Percentiles rank a stretch among this genome's conserved stretches.
These are phyloP conservation scores for Magnusiomyces tetraspermus DNA, from an alignment of 1,139 yeast genomes.

Conservation along the genomic window DNA sequence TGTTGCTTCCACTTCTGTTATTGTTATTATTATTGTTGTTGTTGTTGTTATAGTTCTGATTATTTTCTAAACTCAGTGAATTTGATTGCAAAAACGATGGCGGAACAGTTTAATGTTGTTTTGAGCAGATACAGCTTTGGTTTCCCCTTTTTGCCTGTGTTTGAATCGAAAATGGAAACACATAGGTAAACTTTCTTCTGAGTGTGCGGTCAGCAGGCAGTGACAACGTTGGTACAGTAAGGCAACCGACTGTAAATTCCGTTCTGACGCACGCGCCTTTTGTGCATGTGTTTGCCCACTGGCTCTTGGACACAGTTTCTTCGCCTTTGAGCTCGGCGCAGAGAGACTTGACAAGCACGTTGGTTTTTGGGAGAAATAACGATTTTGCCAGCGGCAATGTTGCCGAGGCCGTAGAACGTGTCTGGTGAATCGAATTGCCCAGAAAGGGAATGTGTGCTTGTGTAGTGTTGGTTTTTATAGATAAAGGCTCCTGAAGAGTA, in stretches of 20 bases:
- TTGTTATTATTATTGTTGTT: too few relatives aligned
- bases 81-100: neutral
- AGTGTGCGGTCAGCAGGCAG: conserved; percentile 2
- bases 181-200: conserved; percentile 4
- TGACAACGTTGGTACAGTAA: neutral
- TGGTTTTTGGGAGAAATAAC: conserved; percentile 3
- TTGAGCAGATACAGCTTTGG: neutral
- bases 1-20: too few relatives aligned
- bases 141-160: neutral
- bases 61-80: neutral
- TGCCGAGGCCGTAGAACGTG: conserved; percentile 6
- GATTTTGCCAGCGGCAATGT: conserved; percentile 8
- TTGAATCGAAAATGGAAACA: conserved; percentile 7
- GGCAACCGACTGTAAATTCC: neutral
- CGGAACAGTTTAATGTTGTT: neutral
- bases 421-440: neutral
- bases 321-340: conserved; percentile 9
- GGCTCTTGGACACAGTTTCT: conserved; percentile 1
- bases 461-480: neutral
- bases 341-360: conserved; percentile 1
- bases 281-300: neutral
- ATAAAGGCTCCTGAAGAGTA: neutral
- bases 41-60: too few relatives aligned
- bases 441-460: neutral
- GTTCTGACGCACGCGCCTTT: neutral